These are phyloP conservation scores for Raffaelea deltoideospora DNA, from an alignment of 2,329 filamentous ascomycete species.

Conservation along the genomic window DNA sequence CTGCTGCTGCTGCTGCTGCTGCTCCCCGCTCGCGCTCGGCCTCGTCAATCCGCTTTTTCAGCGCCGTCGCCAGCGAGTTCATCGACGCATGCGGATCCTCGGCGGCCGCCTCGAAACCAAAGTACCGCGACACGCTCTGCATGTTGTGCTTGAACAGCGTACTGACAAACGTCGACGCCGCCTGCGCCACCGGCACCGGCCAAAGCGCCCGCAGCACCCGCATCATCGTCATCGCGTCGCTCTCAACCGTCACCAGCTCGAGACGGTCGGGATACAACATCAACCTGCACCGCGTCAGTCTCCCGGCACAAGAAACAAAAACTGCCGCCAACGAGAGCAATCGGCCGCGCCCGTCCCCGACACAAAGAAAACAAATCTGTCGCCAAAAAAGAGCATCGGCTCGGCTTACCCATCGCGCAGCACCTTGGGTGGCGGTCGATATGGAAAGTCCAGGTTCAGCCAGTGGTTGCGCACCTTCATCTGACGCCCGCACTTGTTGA, in stretches of 20 bases:
- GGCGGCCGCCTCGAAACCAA: conserved; percentile 27
- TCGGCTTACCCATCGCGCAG: conserved; percentile 42
- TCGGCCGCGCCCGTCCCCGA: too few relatives aligned
- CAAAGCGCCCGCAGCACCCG: conserved; percentile 33
- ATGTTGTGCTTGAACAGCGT: conserved; percentile 30
- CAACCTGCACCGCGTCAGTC: conserved; percentile 2
- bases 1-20: too few relatives aligned
- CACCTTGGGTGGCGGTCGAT: conserved; percentile 41
- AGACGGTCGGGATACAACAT: conserved; percentile 5
- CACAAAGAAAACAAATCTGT: too few relatives aligned
- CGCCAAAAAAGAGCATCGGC: too few relatives aligned
- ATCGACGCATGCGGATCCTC: conserved; percentile 1
- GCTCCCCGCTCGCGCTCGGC: conserved; percentile 12
- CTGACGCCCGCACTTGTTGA: conserved; percentile 27
- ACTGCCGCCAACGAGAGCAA: too few relatives aligned
- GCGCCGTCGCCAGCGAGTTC: conserved; percentile 14
- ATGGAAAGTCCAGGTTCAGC: conserved; percentile 48
- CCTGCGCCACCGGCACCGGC: conserved; percentile 34
- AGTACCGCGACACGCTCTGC: conserved; percentile 23
- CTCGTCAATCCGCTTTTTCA: conserved; percentile 17
- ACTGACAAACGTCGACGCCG: conserved; percentile 35
- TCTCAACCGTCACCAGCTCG: conserved; percentile 6
- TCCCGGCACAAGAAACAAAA: too few relatives aligned
- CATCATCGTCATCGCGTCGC: conserved; percentile 12
- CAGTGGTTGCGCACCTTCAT: conserved; percentile 36